Evolutionary conservation across 371 early-diverging fungal species (phyloP).

Genomic region (Sporodiniella umbellata): DNA sequence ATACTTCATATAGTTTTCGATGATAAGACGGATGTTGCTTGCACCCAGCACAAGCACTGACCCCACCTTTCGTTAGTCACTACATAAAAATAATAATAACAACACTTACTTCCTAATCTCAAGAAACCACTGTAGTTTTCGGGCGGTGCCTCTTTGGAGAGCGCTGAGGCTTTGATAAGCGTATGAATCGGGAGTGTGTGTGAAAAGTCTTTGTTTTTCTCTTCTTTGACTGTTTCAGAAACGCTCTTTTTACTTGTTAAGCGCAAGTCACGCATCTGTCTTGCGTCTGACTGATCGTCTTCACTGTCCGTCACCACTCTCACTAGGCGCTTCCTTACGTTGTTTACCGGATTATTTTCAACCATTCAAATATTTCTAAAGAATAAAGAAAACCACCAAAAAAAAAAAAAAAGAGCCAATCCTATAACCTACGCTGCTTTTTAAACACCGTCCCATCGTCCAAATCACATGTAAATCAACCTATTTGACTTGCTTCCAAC

Average conservation of each 20-base stretch:
- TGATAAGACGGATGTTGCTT: slow-evolving; percentile 76
- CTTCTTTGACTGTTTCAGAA: slow-evolving; percentile 27
- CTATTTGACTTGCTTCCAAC: no score
- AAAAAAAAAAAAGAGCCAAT: neutral
- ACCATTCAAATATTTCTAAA: neutral
- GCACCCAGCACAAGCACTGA: slow-evolving; percentile 82
- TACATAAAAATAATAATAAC: no score
- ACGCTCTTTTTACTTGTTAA: slow-evolving; percentile 34
- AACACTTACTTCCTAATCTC: slow-evolving; percentile 58
- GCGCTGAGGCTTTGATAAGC: slow-evolving; percentile 53
- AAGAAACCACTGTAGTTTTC: slow-evolving; percentile 74
- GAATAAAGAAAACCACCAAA: neutral
- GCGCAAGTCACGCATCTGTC: slow-evolving; percentile 35
- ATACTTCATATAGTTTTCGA: slow-evolving; percentile 89
- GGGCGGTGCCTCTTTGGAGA: slow-evolving; percentile 75
- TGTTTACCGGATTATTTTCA: slow-evolving; percentile 7
- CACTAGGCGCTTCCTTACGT: slow-evolving; percentile 24
- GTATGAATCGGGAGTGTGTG: slow-evolving; percentile 70
- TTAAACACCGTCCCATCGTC: neutral
- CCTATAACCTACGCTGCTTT: neutral
- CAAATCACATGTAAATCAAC: neutral
- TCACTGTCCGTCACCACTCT: slow-evolving; percentile 50
- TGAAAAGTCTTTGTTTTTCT: slow-evolving; percentile 28
- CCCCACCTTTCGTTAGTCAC: no score
- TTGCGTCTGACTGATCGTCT: slow-evolving; percentile 43